Evolutionary conservation across 1,284 basidiomycete genomes (phyloP).

Genomic region (Ceratobasidium sp.): DNA sequence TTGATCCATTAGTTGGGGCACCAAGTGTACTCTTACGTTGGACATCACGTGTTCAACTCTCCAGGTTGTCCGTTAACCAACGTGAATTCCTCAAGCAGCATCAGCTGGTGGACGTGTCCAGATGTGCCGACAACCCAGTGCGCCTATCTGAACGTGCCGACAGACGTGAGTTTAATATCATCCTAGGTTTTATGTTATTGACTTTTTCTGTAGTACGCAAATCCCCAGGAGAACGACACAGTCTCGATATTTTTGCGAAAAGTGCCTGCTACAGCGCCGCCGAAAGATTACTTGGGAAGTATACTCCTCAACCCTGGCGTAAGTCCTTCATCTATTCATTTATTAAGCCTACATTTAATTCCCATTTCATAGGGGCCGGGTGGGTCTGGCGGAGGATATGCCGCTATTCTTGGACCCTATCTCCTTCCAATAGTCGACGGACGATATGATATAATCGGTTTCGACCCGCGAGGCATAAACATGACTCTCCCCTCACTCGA

Average conservation of each 20-base stretch:
- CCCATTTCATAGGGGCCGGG: conserved; percentile 44
- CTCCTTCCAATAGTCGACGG: conserved; percentile 36
- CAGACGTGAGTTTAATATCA: conserved; percentile 21
- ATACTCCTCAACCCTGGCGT: conserved; percentile 1
- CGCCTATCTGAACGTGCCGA: conserved; percentile 45
- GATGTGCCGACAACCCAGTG: conserved; percentile 41
- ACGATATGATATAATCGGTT: conserved; percentile 2
- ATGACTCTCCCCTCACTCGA: neutral
- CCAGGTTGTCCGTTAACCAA: no score
- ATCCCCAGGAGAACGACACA: neutral
- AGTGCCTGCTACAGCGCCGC: neutral
- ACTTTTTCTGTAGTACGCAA: neutral
- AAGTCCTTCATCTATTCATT: no score
- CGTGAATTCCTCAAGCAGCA: no score
- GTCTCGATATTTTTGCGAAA: conserved; percentile 6
- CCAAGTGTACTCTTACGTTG: no score
- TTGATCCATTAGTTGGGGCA: no score
- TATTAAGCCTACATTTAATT: neutral
- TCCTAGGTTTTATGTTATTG: no score
- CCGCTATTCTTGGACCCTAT: conserved; percentile 10
- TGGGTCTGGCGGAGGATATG: conserved; percentile 38
- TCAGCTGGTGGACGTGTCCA: conserved; percentile 45
- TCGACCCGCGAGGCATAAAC: neutral
- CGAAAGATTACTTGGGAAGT: conserved; percentile 1
- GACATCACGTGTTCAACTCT: no score